Base-by-base conservation (phyloP, 2,329 filamentous ascomycete genomes). In the Teratosphaeria viscida region DNA sequence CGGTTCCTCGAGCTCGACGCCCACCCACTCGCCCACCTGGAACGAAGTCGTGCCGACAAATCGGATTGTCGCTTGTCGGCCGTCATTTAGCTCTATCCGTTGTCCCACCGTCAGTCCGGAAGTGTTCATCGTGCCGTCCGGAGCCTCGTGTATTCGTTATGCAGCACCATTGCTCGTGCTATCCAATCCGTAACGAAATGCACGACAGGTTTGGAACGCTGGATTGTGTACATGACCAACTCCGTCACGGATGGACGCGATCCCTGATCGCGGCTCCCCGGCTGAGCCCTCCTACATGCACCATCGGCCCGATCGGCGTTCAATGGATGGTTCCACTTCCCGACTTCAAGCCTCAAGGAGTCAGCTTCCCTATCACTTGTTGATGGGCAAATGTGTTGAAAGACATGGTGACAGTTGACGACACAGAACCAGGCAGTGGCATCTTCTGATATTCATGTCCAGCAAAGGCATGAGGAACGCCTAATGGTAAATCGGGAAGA, bases 21-120 rank as follows among this genome's bases (percentile, higher is more conserved):
- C 92, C 61, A 96, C 80, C 90, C 92, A 97, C 62, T 89, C 85
- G 63, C 92, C 92, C 5, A 81, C 78, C 60, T 90, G 85, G 75
- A 97, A 96, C 67, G 83, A 78, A 43, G 92, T 90, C 59, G 82
- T 78, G 68, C 94, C 94, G 62, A 90, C 79, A 75, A 89, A 99
- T 68, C 89, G 89, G 64, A 99, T 83, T 61, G 83, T 82, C 66
- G 84, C 94, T 67, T 82, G 82, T 67, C 88, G 86, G 69, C 88
- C 88, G 75, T 96, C 88, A 68, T 81, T 84, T 66, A 95, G 85
- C 75, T 86, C 85, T 74, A 97, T 83, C 64, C 82, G 84, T 77
- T 94, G 88, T 68, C 90, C 92, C 58, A 77, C 69, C 37, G 70
- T 64, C 65, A 78, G 65, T 54, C 66, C 55, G 56, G 67, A 62